Conservation (phyloP, 371 early-diverging fungal species). For the Mortierella sp. region DNA sequence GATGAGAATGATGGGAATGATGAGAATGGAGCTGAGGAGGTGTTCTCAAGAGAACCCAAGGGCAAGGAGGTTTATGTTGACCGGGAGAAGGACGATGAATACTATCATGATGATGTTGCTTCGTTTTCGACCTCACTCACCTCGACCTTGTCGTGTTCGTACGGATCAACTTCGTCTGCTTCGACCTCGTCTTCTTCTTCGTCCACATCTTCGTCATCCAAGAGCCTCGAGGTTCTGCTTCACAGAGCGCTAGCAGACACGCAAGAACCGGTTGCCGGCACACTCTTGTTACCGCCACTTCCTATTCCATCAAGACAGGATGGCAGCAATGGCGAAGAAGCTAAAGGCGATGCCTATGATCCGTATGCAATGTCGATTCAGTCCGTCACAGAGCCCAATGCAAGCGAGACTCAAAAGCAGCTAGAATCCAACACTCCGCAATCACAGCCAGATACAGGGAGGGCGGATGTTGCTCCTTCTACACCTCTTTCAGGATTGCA, state of each 20-base stretch:
- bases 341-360: not conserved
- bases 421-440: too few species aligned
- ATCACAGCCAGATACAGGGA: too few species aligned
- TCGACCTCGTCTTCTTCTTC: constrained; percentile 22
- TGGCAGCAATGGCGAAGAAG: not conserved
- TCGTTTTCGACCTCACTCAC: not conserved
- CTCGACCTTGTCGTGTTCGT: constrained; percentile 24
- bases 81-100: not conserved
- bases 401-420: too few species aligned
- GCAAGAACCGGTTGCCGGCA: constrained; percentile 9
- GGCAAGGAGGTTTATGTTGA: constrained; percentile 45
- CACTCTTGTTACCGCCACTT: constrained; percentile 27
- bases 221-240: constrained; percentile 6
- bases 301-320: constrained; percentile 34
- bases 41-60: constrained; percentile 22
- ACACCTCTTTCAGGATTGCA: too few species aligned
- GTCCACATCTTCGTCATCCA: constrained; percentile 13
- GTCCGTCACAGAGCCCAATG: too few species aligned
- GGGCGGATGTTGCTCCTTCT: too few species aligned
- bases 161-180: constrained; percentile 21
- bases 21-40: not conserved
- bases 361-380: too few species aligned
- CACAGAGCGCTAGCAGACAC: constrained; percentile 1
- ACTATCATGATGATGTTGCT: not conserved
- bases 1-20: not conserved